phyloP scores from a whole-genome alignment of 495 filamentous ascomycete species.

The Penicillium goetzii region DNA sequence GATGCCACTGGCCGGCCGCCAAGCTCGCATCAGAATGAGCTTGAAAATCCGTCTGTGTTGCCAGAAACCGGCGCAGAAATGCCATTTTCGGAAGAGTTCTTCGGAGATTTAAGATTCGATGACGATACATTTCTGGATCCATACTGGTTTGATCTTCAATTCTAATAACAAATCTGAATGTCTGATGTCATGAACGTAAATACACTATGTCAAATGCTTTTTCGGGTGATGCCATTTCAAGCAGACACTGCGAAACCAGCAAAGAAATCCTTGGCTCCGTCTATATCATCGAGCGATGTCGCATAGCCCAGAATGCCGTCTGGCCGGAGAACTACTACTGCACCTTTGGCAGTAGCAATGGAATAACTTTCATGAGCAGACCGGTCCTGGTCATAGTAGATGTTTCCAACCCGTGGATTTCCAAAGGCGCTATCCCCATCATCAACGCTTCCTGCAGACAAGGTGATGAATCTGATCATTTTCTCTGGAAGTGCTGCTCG shows the following conservation, averaged over 20 bases:
- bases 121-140: no score
- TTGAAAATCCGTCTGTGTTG: no score
- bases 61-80: no score
- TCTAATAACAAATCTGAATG: no score
- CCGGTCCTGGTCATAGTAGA: neutral
- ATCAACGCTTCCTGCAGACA: neutral
- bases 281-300: neutral
- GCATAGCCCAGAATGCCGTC: neutral
- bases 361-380: constrained; percentile 1
- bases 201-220: no score
- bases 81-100: no score
- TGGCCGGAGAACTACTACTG: neutral
- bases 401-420: neutral
- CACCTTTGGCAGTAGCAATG: neutral
- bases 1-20: no score
- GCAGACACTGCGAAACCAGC: neutral
- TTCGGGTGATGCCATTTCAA: neutral
- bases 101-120: no score
- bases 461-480: neutral
- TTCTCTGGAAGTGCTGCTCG: neutral
- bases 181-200: no score
- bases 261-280: neutral
- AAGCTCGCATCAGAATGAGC: no score
- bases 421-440: neutral
- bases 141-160: no score